phyloP scores from a whole-genome alignment of 1,284 basidiomycete species.

The Cystobasidium slooffiae region DNA sequence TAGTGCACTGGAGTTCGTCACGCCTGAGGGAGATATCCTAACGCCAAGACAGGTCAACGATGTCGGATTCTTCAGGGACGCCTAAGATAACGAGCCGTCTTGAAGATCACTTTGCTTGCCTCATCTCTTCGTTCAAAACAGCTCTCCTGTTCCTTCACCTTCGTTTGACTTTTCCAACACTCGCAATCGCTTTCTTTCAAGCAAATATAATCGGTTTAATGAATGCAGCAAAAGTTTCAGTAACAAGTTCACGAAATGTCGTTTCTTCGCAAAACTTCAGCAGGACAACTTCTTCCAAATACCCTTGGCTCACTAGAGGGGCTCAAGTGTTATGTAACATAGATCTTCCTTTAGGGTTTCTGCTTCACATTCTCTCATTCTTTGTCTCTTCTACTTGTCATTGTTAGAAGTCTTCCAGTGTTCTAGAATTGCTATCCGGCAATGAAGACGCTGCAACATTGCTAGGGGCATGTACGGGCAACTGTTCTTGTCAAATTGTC shows the following conservation, averaged over 20 bases:
- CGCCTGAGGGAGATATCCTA: conserved; percentile 25
- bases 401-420: not conserved
- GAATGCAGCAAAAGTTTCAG: too few species aligned
- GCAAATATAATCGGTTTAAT: too few species aligned
- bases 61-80: conserved; percentile 39
- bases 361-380: too few species aligned
- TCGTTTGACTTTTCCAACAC: not conserved
- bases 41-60: conserved; percentile 35
- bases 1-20: conserved; percentile 22
- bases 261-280: too few species aligned
- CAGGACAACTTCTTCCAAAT: too few species aligned
- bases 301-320: not conserved
- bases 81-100: not conserved
- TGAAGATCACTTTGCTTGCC: not conserved
- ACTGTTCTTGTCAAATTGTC: too few species aligned
- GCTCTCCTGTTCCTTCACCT: not conserved
- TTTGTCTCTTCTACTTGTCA: not conserved
- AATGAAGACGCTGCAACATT: too few species aligned
- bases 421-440: too few species aligned
- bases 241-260: too few species aligned
- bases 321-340: not conserved
- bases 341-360: not conserved
- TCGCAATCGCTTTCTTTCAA: too few species aligned
- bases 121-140: not conserved
- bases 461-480: too few species aligned